A percentile compares a stretch with the other conserved stretches of the same genome.
These are phyloP conservation scores for Trifolium fragiferum DNA, from an alignment of 306 rosid species.

Conservation along the genomic window DNA sequence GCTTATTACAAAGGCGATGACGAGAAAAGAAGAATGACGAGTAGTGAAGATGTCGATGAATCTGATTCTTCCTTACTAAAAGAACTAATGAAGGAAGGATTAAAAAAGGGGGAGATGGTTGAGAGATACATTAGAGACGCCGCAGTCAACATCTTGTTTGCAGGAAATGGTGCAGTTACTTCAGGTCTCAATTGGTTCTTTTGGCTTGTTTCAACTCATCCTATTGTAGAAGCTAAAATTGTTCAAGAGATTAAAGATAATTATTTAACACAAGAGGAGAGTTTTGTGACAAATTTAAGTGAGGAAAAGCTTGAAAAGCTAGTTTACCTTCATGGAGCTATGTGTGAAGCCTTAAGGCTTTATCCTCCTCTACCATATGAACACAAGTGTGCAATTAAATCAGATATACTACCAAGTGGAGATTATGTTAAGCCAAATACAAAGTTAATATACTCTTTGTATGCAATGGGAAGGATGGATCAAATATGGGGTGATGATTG, in stretches of 20 bases:
- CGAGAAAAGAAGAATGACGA: background rate
- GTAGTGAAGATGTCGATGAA: background rate
- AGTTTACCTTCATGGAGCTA: slow-evolving; percentile 37
- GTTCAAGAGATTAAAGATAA: slow-evolving; percentile 25
- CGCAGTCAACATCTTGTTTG: background rate
- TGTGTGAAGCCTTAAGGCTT: slow-evolving; percentile 39
- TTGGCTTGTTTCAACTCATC: slow-evolving; percentile 36
- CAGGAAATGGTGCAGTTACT: slow-evolving; percentile 9
- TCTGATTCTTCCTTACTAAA: background rate
- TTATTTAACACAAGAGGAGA: background rate
- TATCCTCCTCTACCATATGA: slow-evolving; percentile 17
- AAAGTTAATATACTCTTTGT: background rate
- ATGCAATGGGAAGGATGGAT: slow-evolving; percentile 40
- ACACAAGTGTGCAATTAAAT: slow-evolving; percentile 12
- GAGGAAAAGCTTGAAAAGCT: background rate
- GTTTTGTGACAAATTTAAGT: background rate
- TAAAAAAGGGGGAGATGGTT: background rate
- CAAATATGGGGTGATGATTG: slow-evolving; percentile 34
- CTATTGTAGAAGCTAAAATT: slow-evolving; percentile 31
- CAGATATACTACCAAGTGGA: slow-evolving; percentile 40
- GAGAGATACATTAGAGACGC: slow-evolving; percentile 21
- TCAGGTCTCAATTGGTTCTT: slow-evolving; percentile 32
- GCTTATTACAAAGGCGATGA: background rate
- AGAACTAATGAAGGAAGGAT: background rate
- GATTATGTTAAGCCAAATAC: slow-evolving; percentile 24